A percentile compares a stretch with the other conserved stretches of the same genome.
phyloP scores from a whole-genome alignment of 2,329 filamentous ascomycete genomes.

The Aspergillus sp. region DNA sequence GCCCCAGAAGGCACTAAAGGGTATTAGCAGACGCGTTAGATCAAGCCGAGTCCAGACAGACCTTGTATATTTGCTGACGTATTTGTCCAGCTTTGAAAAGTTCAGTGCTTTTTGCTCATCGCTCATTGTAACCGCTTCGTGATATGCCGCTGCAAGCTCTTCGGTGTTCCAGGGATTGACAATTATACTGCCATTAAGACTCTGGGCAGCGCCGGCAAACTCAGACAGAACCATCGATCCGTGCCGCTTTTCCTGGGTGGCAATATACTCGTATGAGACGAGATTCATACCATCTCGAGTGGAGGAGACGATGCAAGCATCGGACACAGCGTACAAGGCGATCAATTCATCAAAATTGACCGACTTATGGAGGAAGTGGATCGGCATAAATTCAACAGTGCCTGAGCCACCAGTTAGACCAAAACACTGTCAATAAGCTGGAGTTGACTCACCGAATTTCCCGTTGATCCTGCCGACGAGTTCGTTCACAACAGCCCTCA shows the following conservation, averaged over 20 bases:
- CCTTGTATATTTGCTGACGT: conserved; percentile 96
- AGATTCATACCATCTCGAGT: conserved; percentile 99
- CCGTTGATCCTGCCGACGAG: conserved; percentile 96
- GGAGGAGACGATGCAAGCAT: conserved; percentile 88
- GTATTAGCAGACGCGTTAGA: conserved; percentile 19
- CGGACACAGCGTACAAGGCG: conserved; percentile 86
- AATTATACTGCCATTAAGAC: conserved; percentile 86
- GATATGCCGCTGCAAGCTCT: conserved; percentile 86
- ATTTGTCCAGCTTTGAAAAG: conserved; percentile 88
- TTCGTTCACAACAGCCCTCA: conserved; percentile 93
- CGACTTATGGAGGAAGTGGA: conserved; percentile 97
- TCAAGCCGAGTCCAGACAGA: conserved; percentile 29
- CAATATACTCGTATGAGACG: conserved; percentile 97
- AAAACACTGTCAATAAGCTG: not conserved
- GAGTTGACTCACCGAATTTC: conserved; percentile 45
- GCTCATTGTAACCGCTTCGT: conserved; percentile 96
- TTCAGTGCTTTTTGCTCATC: conserved; percentile 83
- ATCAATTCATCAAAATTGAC: conserved; percentile 94
- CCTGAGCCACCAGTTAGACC: conserved; percentile 45
- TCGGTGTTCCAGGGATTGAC: conserved; percentile 99
- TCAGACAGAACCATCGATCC: conserved; percentile 94
- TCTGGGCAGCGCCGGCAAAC: conserved; percentile 93
- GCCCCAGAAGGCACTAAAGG: conserved; percentile 81
- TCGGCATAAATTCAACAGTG: conserved; percentile 97
- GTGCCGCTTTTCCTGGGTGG: conserved; percentile 84